Percentiles rank a stretch among this genome's conserved stretches.
Conservation (phyloP, 345 rosid species). For the Melastoma malabathricum region DNA sequence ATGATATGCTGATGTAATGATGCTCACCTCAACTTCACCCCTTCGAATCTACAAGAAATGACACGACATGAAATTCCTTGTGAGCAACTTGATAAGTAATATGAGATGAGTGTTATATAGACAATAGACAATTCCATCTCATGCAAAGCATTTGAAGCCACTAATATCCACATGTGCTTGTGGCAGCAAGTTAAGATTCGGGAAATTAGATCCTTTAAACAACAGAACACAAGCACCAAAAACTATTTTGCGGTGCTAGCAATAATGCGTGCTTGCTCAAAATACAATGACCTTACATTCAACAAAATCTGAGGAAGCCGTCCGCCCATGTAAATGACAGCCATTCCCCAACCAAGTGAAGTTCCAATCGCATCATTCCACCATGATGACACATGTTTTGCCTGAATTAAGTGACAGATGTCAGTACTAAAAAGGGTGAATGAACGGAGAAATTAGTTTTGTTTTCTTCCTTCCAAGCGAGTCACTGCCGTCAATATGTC, state of each 20-base stretch:
- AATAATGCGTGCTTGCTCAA: neutral
- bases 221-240: neutral
- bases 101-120: neutral
- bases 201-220: too few species aligned
- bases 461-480: too few species aligned
- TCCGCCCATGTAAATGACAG: conserved; percentile 83
- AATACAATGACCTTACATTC: conserved; percentile 35
- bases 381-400: conserved; percentile 15
- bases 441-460: too few species aligned
- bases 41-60: conserved; percentile 48
- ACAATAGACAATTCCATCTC: too few species aligned
- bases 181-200: too few species aligned
- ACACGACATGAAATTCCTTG: conserved; percentile 5
- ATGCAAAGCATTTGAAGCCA: too few species aligned
- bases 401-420: conserved; percentile 22
- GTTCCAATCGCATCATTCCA: conserved; percentile 27
- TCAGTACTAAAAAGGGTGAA: too few species aligned
- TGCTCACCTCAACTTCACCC: conserved; percentile 64
- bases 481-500: too few species aligned
- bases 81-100: neutral
- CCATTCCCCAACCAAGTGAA: conserved; percentile 79
- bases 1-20: conserved; percentile 1
- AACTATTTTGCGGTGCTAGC: neutral
- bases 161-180: too few species aligned
- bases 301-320: conserved; percentile 76